Evolutionary conservation across 768 basidiomycete species (phyloP).

Genomic region (Pleurotus citrinopileatus): DNA sequence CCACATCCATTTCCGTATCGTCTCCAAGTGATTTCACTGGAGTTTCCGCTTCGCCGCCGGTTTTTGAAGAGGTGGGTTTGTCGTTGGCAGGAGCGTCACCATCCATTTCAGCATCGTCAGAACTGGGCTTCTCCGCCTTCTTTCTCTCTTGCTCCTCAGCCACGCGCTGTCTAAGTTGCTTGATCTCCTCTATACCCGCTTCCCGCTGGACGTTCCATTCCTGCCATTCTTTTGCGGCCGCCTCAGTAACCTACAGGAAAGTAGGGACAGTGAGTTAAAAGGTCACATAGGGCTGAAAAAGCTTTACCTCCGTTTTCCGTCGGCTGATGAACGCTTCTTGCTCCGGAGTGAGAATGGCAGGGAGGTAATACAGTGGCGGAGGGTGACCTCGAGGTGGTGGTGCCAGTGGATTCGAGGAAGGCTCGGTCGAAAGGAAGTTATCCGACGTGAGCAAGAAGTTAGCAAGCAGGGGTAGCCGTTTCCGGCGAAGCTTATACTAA

Average conservation of each 20-base stretch:
- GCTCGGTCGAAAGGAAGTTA: constrained; percentile 45
- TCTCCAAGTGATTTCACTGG: constrained; percentile 10
- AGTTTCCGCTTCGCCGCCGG: constrained; percentile 19
- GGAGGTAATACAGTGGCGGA: constrained; percentile 76
- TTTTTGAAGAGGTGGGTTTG: constrained; percentile 14
- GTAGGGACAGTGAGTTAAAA: background rate
- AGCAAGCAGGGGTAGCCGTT: constrained; percentile 67
- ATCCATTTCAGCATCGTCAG: constrained; percentile 22
- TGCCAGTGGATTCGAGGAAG: constrained; percentile 35
- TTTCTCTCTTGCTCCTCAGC: constrained; percentile 61
- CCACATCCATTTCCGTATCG: constrained; percentile 37
- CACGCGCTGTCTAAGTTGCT: constrained; percentile 57
- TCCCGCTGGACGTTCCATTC: constrained; percentile 60
- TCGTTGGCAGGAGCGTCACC: constrained; percentile 39
- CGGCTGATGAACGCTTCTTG: constrained; percentile 67
- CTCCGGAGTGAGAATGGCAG: constrained; percentile 59
- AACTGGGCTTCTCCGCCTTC: constrained; percentile 28
- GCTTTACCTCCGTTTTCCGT: constrained; percentile 60
- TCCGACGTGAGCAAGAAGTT: constrained; percentile 80
- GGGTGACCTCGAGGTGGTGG: constrained; percentile 63
- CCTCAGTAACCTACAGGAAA: constrained; percentile 50
- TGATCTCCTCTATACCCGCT: constrained; percentile 59
- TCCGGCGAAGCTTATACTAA: constrained; percentile 72
- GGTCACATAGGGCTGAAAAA: background rate
- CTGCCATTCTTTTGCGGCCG: constrained; percentile 67